phyloP scores from a whole-genome alignment of 2,329 filamentous ascomycete genomes.

The Paramyrothecium sp. region DNA sequence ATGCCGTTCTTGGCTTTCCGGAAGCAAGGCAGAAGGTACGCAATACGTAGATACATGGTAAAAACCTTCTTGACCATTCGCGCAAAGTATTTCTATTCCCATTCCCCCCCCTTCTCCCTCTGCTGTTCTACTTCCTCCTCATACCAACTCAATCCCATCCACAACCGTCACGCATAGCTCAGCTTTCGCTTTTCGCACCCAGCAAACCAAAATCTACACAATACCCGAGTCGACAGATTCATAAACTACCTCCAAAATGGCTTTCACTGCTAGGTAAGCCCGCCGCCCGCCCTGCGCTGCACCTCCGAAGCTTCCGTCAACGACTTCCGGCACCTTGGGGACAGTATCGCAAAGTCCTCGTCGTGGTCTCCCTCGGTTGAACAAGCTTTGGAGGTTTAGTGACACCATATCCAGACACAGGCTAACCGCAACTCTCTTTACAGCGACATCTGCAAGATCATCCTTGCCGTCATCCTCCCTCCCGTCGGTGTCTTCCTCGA shows the following conservation, averaged over 20 bases:
- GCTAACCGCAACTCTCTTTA: constrained; percentile 8
- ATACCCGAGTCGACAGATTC: not conserved
- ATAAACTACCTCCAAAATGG: constrained; percentile 40
- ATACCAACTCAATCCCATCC: not conserved
- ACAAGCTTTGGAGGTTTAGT: not conserved
- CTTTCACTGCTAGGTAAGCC: constrained; percentile 58
- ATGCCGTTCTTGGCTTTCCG: not conserved
- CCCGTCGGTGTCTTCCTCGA: constrained; percentile 93
- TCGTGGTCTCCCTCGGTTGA: not conserved
- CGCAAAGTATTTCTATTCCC: not conserved
- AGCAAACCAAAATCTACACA: not conserved
- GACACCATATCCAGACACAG: not conserved
- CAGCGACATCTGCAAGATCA: constrained; percentile 64
- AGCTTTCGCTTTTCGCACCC: not conserved
- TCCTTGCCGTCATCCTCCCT: constrained; percentile 86
- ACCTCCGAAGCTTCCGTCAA: not conserved
- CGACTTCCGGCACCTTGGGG: not conserved
- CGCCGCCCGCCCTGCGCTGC: not conserved
- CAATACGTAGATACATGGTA: not conserved
- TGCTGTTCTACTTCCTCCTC: not conserved
- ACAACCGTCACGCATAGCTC: not conserved
- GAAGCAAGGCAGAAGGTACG: not conserved
- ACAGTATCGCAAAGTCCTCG: not conserved
- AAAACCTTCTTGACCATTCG: not conserved
- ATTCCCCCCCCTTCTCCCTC: not conserved